Percentiles rank a stretch among this genome's conserved stretches.
Evolutionary conservation across 768 basidiomycete genomes (phyloP).

Genomic region (Podaxis pistillaris): DNA sequence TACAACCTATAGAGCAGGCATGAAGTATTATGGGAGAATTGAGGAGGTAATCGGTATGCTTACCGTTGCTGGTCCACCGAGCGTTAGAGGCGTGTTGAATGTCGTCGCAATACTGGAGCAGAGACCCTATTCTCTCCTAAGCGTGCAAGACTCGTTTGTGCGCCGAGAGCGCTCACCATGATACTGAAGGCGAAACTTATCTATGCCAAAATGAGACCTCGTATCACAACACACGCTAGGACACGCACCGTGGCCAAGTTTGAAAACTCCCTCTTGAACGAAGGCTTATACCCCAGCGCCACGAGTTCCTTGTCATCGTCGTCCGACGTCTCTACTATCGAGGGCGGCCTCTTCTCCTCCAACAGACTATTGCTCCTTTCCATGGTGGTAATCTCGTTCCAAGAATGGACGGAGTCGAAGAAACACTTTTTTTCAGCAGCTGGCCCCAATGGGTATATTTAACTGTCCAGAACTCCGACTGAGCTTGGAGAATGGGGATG

Average conservation of each 20-base stretch:
- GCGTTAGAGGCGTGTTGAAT: conserved; percentile 69
- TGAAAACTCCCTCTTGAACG: conserved; percentile 83
- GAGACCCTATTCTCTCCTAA: conserved; percentile 44
- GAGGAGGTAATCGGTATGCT: conserved; percentile 16
- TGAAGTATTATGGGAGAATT: not conserved
- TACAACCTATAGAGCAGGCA: conserved; percentile 36
- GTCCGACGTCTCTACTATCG: conserved; percentile 29
- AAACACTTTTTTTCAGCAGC: not conserved
- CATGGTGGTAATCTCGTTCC: conserved; percentile 8
- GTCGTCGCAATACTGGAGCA: conserved; percentile 78
- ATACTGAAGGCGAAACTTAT: conserved; percentile 79
- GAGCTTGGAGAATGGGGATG: not conserved
- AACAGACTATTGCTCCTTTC: conserved; percentile 18
- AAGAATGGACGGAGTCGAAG: not conserved
- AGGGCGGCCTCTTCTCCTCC: conserved; percentile 19
- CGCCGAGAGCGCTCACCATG: conserved; percentile 42
- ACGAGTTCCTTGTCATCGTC: conserved; percentile 67
- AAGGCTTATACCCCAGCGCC: conserved; percentile 71
- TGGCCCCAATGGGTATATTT: not conserved
- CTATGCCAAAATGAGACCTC: conserved; percentile 29
- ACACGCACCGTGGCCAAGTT: conserved; percentile 70
- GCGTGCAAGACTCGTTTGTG: not conserved
- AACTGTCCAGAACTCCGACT: not conserved
- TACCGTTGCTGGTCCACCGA: conserved; percentile 71
- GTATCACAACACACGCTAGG: not conserved